phyloP scores from a whole-genome alignment of 2,329 filamentous ascomycete species.

The Aspergillus intermedius region DNA sequence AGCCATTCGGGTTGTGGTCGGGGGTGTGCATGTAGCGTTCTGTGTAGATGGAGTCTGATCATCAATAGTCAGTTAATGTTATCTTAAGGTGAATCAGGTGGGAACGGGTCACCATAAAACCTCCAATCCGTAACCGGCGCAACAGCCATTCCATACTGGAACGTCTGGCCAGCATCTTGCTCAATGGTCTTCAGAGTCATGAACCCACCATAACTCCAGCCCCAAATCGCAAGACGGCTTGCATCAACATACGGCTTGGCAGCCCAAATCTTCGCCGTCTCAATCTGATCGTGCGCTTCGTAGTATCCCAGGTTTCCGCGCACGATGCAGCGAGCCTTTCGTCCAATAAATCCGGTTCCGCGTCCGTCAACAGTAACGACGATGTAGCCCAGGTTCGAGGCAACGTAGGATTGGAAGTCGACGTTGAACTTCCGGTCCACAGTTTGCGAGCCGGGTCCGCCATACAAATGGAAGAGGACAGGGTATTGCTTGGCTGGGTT shows the following conservation, averaged over 20 bases:
- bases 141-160: slow-evolving; percentile 95
- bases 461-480: slow-evolving; percentile 91
- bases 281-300: slow-evolving; percentile 87
- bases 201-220: slow-evolving; percentile 96
- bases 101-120: slow-evolving; percentile 60
- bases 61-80: background rate
- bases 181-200: slow-evolving; percentile 92
- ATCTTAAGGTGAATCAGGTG: background rate
- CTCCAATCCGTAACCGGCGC: slow-evolving; percentile 98
- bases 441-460: slow-evolving; percentile 84
- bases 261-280: slow-evolving; percentile 77
- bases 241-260: slow-evolving; percentile 75
- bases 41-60: slow-evolving; percentile 31
- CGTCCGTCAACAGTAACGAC: slow-evolving; percentile 92
- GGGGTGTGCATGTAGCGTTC: slow-evolving; percentile 91
- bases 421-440: slow-evolving; percentile 75
- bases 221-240: slow-evolving; percentile 85
- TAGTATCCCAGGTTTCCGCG: slow-evolving; percentile 77
- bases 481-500: slow-evolving; percentile 78
- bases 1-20: slow-evolving; percentile 71
- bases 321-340: slow-evolving; percentile 72
- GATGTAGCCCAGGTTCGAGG: slow-evolving; percentile 79
- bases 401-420: slow-evolving; percentile 86
- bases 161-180: slow-evolving; percentile 79
- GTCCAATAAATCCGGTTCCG: slow-evolving; percentile 84